phyloP scores from a whole-genome alignment of 75 land plant genomes.

The Selaginella moellendorffii region DNA sequence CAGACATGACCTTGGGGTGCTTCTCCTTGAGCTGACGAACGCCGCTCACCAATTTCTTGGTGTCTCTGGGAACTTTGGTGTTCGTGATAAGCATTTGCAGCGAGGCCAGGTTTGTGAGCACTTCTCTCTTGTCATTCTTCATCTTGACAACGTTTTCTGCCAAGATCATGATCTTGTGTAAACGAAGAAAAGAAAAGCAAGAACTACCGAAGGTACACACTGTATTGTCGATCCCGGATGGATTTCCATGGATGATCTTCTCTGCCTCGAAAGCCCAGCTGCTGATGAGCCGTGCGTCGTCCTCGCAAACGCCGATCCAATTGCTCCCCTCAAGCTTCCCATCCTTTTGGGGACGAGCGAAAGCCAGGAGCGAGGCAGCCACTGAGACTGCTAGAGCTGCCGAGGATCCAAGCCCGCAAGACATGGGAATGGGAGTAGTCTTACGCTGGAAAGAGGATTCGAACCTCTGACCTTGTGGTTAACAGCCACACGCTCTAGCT shows the following conservation, averaged over 20 bases:
- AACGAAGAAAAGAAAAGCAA: background rate
- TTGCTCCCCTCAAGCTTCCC: background rate
- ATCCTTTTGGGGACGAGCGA: conserved; percentile 20
- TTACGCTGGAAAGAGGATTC: conserved; percentile 3
- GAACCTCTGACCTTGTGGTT: conserved; percentile 12
- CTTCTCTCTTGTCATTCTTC: conserved; percentile 48
- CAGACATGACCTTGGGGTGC: conserved; percentile 67
- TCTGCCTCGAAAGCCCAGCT: conserved; percentile 98
- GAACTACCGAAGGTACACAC: conserved; percentile 76
- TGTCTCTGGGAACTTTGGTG: conserved; percentile 81
- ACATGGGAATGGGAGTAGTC: conserved; percentile 82
- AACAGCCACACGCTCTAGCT: conserved; percentile 12
- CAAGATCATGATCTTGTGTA: background rate
- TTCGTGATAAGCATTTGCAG: conserved; percentile 78
- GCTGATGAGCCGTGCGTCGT: conserved; percentile 49
- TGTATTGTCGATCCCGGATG: conserved; percentile 93
- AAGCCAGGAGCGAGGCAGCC: conserved; percentile 53
- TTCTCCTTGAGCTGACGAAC: conserved; percentile 66
- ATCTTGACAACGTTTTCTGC: conserved; percentile 75
- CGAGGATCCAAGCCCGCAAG: conserved; percentile 87
- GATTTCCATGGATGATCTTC: conserved; percentile 88
- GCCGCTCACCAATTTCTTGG: conserved; percentile 75
- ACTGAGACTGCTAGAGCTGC: conserved; percentile 71
- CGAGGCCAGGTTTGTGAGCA: conserved; percentile 40
- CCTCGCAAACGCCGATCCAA: conserved; percentile 10